A percentile compares a stretch with the other conserved stretches of the same genome.
phyloP scores from a whole-genome alignment of 495 filamentous ascomycete species.

The Penicillium lividum region DNA sequence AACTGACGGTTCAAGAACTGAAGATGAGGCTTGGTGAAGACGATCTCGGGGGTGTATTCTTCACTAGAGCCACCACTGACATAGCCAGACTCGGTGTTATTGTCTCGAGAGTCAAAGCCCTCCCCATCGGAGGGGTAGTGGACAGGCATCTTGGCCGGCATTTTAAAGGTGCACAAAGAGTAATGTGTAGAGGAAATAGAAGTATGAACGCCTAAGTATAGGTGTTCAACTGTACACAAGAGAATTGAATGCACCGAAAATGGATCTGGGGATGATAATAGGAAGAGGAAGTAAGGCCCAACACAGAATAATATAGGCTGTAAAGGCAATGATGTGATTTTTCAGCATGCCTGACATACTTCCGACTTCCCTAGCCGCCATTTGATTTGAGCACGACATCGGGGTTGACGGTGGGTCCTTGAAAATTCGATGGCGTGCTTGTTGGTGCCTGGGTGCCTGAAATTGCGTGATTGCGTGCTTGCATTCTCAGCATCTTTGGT shows the following conservation, averaged over 20 bases:
- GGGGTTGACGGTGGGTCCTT: neutral
- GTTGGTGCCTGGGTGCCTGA: neutral
- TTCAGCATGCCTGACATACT: conserved; percentile 22
- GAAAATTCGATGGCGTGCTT: conserved; percentile 1
- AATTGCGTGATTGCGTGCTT: conserved; percentile 32
- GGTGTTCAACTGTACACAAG: conserved; percentile 8
- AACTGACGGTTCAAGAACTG: conserved; percentile 87
- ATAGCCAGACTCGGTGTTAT: conserved; percentile 80
- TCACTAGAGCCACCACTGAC: conserved; percentile 70
- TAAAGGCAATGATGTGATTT: conserved; percentile 4
- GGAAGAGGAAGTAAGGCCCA: conserved; percentile 41
- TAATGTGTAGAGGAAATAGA: conserved; percentile 8
- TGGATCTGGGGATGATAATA: conserved; percentile 29
- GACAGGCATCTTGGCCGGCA: conserved; percentile 44
- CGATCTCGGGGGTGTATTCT: conserved; percentile 68
- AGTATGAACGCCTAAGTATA: conserved; percentile 11
- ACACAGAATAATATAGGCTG: conserved; percentile 14
- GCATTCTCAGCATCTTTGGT: conserved; percentile 42
- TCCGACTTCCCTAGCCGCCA: conserved; percentile 18
- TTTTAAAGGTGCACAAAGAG: conserved; percentile 21
- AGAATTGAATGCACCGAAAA: conserved; percentile 18
- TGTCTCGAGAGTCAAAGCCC: conserved; percentile 37
- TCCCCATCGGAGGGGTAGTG: conserved; percentile 45
- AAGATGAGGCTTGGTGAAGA: conserved; percentile 86
- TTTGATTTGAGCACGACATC: neutral